phyloP scores from a whole-genome alignment of 306 rosid species.

The Sophora flavescens region DNA sequence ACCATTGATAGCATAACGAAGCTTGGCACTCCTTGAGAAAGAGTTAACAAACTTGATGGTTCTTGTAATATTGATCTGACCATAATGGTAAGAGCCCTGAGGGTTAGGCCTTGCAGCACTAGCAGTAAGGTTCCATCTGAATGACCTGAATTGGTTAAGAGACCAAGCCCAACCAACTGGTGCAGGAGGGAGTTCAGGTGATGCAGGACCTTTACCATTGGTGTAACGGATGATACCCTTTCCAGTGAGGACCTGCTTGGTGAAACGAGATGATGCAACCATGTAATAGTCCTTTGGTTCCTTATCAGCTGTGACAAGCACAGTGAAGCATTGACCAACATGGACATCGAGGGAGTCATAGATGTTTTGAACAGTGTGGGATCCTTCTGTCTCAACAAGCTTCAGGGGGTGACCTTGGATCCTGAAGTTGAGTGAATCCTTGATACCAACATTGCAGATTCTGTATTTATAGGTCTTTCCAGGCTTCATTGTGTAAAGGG shows the following conservation, averaged over 20 bases:
- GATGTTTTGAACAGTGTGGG: constrained; percentile 72
- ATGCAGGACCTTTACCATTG: constrained; percentile 52
- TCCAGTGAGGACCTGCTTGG: constrained; percentile 47
- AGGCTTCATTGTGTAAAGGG: constrained; percentile 77
- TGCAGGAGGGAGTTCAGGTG: constrained; percentile 54
- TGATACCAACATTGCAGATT: constrained; percentile 76
- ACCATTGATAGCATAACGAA: constrained; percentile 78
- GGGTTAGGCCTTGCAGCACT: constrained; percentile 96
- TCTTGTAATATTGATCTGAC: constrained; percentile 75
- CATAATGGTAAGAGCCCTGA: constrained; percentile 90
- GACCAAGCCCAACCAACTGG: constrained; percentile 89
- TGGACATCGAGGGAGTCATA: constrained; percentile 84
- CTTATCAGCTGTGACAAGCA: constrained; percentile 74
- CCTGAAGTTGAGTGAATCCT: constrained; percentile 74
- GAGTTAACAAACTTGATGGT: constrained; percentile 75
- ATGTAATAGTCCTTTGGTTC: constrained; percentile 67
- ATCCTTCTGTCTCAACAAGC: constrained; percentile 88
- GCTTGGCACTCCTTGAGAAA: constrained; percentile 47
- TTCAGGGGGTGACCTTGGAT: constrained; percentile 75
- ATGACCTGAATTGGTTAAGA: constrained; percentile 83
- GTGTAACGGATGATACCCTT: constrained; percentile 60
- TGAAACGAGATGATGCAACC: constrained; percentile 81
- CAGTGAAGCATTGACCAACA: constrained; percentile 72
- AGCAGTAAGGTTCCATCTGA: constrained; percentile 90
- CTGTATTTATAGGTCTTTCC: constrained; percentile 81